Evolutionary conservation across 257 asterid genomes (phyloP).

Genomic region (Linaria vulgaris): DNA sequence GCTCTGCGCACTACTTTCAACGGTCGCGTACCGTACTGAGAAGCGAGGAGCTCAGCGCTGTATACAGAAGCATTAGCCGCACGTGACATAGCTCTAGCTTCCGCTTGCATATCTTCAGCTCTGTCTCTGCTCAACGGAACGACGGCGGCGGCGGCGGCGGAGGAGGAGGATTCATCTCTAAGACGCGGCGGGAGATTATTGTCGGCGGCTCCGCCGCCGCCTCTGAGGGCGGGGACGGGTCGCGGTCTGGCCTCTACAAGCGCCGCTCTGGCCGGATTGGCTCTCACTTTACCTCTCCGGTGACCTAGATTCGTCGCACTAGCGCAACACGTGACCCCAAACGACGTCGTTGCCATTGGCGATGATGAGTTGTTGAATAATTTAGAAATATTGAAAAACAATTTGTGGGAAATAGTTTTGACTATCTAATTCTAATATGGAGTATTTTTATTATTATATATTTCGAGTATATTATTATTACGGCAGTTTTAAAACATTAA

Average conservation of each 20-base stretch:
- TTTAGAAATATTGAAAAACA: no score
- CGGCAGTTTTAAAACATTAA: no score
- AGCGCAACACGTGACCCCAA: conserved; percentile 31
- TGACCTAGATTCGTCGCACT: conserved; percentile 21
- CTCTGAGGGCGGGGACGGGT: conserved; percentile 43
- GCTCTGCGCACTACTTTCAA: conserved; percentile 70
- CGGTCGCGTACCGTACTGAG: conserved; percentile 73
- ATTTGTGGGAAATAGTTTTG: no score
- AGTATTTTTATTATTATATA: no score
- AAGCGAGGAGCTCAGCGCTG: conserved; percentile 55
- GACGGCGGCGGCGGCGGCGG: conserved; percentile 7
- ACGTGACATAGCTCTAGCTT: conserved; percentile 87
- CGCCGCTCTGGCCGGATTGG: conserved; percentile 48
- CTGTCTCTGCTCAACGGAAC: conserved; percentile 52
- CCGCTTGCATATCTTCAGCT: conserved; percentile 91
- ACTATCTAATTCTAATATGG: no score
- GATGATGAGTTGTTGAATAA: no score
- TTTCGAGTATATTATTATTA: no score
- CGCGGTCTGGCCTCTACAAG: conserved; percentile 73
- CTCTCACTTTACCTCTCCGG: conserved; percentile 18
- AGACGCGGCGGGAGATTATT: conserved; percentile 13
- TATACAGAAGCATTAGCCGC: conserved; percentile 79
- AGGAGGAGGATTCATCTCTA: conserved; percentile 31
- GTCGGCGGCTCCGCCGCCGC: conserved; percentile 28
- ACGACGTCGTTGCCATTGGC: no score